phyloP scores from a whole-genome alignment of 768 basidiomycete species.

The Albatrellus ellisii region DNA sequence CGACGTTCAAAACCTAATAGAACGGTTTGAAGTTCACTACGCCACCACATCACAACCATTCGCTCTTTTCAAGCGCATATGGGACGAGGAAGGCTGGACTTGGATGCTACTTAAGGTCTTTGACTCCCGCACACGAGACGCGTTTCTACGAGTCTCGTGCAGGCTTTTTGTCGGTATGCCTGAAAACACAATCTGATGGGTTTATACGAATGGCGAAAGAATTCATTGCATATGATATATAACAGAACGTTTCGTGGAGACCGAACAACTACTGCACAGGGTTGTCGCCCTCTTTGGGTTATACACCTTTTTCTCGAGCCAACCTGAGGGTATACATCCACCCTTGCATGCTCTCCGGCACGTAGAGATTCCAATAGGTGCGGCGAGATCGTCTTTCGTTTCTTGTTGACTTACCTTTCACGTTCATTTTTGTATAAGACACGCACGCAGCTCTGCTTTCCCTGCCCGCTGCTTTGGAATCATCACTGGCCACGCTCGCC shows the following conservation, averaged over 20 bases:
- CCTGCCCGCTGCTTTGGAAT: conserved; percentile 34
- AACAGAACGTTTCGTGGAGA: conserved; percentile 42
- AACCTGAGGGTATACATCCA: conserved; percentile 43
- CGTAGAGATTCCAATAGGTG: conserved; percentile 51
- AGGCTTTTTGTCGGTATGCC: conserved; percentile 56
- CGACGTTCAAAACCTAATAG: conserved; percentile 44
- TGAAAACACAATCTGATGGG: neutral
- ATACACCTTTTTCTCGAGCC: conserved; percentile 59
- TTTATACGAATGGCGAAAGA: neutral
- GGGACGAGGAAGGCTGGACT: conserved; percentile 56
- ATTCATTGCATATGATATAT: neutral
- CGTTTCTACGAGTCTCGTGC: conserved; percentile 43
- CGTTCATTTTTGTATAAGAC: conserved; percentile 30
- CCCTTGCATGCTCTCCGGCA: conserved; percentile 35
- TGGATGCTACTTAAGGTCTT: conserved; percentile 68
- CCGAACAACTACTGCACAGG: conserved; percentile 40
- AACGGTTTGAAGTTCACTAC: conserved; percentile 40
- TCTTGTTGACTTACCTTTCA: conserved; percentile 1
- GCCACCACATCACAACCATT: conserved; percentile 35
- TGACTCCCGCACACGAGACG: conserved; percentile 50
- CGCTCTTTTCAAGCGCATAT: conserved; percentile 54
- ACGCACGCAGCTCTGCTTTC: conserved; percentile 33
- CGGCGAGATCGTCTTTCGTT: conserved; percentile 8
- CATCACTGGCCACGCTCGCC: conserved; percentile 31
- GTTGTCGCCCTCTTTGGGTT: conserved; percentile 52